phyloP scores from a whole-genome alignment of 2,329 filamentous ascomycete species.

The Hymenoscyphus infarciens region DNA sequence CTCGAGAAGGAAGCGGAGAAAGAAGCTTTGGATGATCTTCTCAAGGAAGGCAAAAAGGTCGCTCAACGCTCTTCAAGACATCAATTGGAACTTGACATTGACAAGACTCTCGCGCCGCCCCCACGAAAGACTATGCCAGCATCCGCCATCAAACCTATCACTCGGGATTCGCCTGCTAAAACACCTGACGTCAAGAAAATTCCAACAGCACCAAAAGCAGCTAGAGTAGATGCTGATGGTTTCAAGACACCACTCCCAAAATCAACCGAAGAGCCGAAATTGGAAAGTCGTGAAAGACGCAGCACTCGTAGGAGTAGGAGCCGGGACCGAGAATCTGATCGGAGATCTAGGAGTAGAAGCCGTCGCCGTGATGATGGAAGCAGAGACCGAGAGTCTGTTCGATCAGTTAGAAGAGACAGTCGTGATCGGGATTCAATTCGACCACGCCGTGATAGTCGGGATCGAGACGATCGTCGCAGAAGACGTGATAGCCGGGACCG shows the following conservation, averaged over 20 bases:
- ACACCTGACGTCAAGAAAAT: constrained; percentile 30
- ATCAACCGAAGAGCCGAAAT: constrained; percentile 13
- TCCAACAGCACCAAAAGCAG: constrained; percentile 11
- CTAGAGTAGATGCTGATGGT: constrained; percentile 20
- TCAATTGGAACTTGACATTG: constrained; percentile 35
- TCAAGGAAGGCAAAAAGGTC: constrained; percentile 34
- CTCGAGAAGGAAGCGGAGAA: constrained; percentile 37
- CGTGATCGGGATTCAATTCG: constrained; percentile 16
- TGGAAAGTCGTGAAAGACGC: constrained; percentile 18
- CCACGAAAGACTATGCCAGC: constrained; percentile 34
- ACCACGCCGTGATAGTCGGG: constrained; percentile 10
- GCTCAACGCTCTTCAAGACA: constrained; percentile 31
- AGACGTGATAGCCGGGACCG: constrained; percentile 13
- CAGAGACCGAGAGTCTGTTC: constrained; percentile 25
- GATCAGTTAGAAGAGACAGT: constrained; percentile 29
- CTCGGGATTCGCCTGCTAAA: constrained; percentile 29
- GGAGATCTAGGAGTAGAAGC: constrained; percentile 28
- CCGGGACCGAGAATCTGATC: constrained; percentile 28
- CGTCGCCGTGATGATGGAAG: constrained; percentile 22
- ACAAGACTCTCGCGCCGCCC: constrained; percentile 34
- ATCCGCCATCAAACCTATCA: constrained; percentile 36
- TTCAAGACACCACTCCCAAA: constrained; percentile 23
- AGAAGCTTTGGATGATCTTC: constrained; percentile 35
- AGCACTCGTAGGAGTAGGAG: constrained; percentile 22
- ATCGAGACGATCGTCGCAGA: constrained; percentile 14